Conservation (phyloP, 106 monocot species). For the Gastrodia elata region DNA sequence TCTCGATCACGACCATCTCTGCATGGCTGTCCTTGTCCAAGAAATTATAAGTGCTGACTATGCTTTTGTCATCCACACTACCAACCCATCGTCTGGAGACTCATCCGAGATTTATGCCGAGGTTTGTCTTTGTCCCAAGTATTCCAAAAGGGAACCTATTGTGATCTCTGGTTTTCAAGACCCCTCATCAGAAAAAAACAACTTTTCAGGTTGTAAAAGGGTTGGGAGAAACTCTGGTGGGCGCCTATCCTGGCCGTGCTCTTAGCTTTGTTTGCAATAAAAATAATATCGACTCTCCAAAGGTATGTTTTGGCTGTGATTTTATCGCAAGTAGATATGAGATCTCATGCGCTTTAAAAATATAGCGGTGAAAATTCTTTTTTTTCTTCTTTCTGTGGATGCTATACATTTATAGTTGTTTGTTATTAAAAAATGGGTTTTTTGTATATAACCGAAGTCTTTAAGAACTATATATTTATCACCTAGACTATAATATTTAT, state of each 20-base stretch:
- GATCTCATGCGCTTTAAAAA: too few relatives aligned
- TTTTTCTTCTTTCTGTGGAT: constrained; percentile 1
- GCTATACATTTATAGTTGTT: too few relatives aligned
- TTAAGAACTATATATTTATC: too few relatives aligned
- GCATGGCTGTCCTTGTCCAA: constrained; percentile 98
- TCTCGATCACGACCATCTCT: constrained; percentile 76
- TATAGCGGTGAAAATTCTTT: too few relatives aligned
- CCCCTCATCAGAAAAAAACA: not conserved
- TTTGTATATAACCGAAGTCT: too few relatives aligned
- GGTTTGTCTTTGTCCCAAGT: constrained; percentile 36
- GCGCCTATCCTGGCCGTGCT: constrained; percentile 95
- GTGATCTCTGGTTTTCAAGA: not conserved
- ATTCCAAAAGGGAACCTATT: too few relatives aligned
- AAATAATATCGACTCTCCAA: constrained; percentile 58
- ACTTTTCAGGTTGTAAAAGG: constrained; percentile 81
- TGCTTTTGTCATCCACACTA: constrained; percentile 96
- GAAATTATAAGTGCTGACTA: constrained; percentile 92
- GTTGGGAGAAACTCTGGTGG: constrained; percentile 93
- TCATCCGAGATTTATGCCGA: constrained; percentile 93
- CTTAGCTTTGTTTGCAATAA: constrained; percentile 84
- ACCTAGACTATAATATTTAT: too few relatives aligned
- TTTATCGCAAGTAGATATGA: too few relatives aligned
- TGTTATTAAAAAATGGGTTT: too few relatives aligned
- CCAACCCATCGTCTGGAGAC: constrained; percentile 82
- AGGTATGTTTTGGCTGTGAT: constrained; percentile 26